Base-by-base conservation (phyloP, 2,329 filamentous ascomycete genomes). In the Pseudogymnoascus sp. region DNA sequence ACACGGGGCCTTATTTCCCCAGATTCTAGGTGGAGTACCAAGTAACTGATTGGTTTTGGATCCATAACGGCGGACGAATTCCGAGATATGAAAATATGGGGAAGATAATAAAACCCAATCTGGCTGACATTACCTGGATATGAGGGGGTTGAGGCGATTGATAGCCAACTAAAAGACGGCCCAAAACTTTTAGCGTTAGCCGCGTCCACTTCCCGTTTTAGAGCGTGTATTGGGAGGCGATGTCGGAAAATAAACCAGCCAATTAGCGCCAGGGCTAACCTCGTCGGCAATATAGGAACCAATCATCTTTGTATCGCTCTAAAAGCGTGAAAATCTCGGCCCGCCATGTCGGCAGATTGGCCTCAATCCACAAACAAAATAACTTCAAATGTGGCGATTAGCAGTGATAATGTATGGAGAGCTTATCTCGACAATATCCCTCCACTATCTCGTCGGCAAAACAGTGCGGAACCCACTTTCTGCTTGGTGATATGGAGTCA, bases 401-500 rank as follows among this genome's bases (percentile, higher is more conserved):
- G 23, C 7, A 5, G 14, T 8, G 21, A 14, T 23, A 49, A 16
- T 49, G 43, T 28, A 28, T 28, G 14, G 21, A 23, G 23, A 49
- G 8, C n/a, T 18, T 56, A 56, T 56, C 46, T 56, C n/a, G 5
- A 31, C 46, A 56, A 34, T 56, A 56, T 56, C 25, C 16, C 43
- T 9, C 43, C 43, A 49, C 43, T 49, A n/a, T 31, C 25, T 31
- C 46, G 46, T 56, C 46, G 46, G 46, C 46, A 34, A 56, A 56
- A 18, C 9, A 56, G 46, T n/a, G 46, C 25, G 46, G 46, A 56
- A 56, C 46, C 46, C 46, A 56, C 46, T 56, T 56, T 56, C 46
- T 31, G 25, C 14, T 9, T 18, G 46, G 46, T 9, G 46, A 56
- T 18, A 56, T 34, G 46, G 46, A 31, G 46, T 34, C 7, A 56